Percentiles rank a stretch among this genome's conserved stretches.
Conservation (phyloP, 768 basidiomycete genomes). For the Collybia mongolica region DNA sequence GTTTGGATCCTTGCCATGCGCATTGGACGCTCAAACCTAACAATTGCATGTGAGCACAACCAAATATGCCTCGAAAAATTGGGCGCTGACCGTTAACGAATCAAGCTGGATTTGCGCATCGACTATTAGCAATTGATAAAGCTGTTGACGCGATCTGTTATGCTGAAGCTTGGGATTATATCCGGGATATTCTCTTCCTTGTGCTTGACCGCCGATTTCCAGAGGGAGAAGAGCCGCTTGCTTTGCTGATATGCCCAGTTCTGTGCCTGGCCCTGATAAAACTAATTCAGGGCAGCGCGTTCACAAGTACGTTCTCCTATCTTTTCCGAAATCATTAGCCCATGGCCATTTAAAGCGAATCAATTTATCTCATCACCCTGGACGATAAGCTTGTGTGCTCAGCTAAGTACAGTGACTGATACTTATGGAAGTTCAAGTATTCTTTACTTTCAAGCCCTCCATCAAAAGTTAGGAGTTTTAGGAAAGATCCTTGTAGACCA, state of each 20-base stretch:
- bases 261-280: conserved; percentile 49
- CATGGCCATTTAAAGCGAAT: not conserved
- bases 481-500: conserved; percentile 24
- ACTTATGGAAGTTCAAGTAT: conserved; percentile 8
- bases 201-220: conserved; percentile 43
- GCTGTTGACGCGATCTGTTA: conserved; percentile 33
- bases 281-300: conserved; percentile 28
- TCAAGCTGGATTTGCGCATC: conserved; percentile 47
- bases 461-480: conserved; percentile 23
- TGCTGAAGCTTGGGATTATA: conserved; percentile 53
- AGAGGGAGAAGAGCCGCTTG: conserved; percentile 50
- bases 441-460: conserved; percentile 27
- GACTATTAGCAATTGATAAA: conserved; percentile 28
- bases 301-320: conserved; percentile 21
- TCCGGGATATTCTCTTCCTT: conserved; percentile 48
- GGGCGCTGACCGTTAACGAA: not conserved
- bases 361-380: conserved; percentile 42
- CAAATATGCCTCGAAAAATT: not conserved
- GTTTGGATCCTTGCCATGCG: conserved; percentile 36
- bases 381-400: conserved; percentile 41
- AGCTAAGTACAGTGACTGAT: conserved; percentile 31
- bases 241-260: conserved; percentile 44
- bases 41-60: conserved; percentile 33
- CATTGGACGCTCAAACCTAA: conserved; percentile 27
- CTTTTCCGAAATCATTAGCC: conserved; percentile 19